Evolutionary conservation across 2,329 filamentous ascomycete species (phyloP).

Genomic region (Diaporthe citri): DNA sequence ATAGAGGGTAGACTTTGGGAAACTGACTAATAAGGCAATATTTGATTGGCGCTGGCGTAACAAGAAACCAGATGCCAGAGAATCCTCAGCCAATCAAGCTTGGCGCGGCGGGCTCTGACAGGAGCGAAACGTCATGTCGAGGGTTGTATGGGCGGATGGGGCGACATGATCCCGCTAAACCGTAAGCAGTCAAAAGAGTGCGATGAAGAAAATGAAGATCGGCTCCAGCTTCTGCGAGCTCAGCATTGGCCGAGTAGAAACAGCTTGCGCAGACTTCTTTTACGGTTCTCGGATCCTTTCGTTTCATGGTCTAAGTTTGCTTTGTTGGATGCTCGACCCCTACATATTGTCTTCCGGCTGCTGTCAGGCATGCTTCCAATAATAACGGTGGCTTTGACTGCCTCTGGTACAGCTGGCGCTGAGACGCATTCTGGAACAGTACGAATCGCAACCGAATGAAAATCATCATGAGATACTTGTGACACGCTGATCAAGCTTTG

Average conservation of each 20-base stretch:
- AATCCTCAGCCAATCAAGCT: neutral
- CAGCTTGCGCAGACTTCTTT: neutral
- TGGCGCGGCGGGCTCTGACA: neutral
- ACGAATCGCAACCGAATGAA: neutral
- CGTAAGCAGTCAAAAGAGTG: neutral
- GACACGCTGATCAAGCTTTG: neutral
- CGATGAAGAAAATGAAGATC: neutral
- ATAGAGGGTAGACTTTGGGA: neutral
- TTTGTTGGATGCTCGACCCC: neutral
- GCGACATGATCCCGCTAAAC: neutral
- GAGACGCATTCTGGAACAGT: constrained; percentile 1
- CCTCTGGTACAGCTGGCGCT: neutral
- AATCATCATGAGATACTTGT: neutral
- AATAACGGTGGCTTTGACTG: neutral
- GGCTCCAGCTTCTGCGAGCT: neutral
- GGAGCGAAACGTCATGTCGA: neutral
- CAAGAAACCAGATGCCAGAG: neutral
- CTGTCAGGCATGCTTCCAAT: neutral
- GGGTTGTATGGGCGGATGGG: neutral
- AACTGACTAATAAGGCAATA: neutral
- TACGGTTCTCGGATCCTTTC: neutral
- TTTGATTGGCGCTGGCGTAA: constrained; percentile 18
- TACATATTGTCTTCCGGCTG: neutral
- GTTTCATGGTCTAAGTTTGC: neutral
- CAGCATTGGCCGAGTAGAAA: neutral